Base-by-base conservation (phyloP, 2,329 filamentous ascomycete genomes). In the Alternaria viburni region DNA sequence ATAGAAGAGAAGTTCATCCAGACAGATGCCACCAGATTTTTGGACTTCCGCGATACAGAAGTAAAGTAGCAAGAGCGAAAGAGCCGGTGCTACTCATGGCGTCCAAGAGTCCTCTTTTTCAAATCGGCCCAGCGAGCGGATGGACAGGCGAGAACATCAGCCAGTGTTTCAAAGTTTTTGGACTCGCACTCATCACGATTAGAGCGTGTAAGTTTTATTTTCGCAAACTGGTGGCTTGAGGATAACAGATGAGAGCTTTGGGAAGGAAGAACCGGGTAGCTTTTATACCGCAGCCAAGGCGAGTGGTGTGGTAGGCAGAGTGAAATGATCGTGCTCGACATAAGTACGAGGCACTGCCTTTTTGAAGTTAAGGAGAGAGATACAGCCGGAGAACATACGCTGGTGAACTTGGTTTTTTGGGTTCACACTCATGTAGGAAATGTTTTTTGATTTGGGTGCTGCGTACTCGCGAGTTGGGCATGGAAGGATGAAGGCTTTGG, bases 401-500 rank as follows among this genome's bases (percentile, higher is more conserved):
- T 21, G 21, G 21, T 21, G 21, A 21, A 3, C 21, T 21, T 21
- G 21, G 21, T 21, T 21, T 21, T 36, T 36, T n/a, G 4, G 4
- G 13, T n/a, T 4, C 13, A 1, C 15, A n/a, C 32, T 36, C 12
- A 32, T 30, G 28, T 21, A 21, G 21, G 21, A 11, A 4, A 23
- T 5, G 23, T 5, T 11, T 11, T 28, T 12, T 12, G 26, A 11
- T 28, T 26, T 30, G 11, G 12, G 30, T 32, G 15, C 1, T 36
- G 32, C 32, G 32, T 36, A 9, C 0, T 1, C 4, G 32, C 15
- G 4, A 8, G 8, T 36, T n/a, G 15, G 1, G 10, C 8, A 36
- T n/a, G 0, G 4, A 10, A n/a, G 4, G 13, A n/a, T 1, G 32
- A 36, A 36, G 15, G n/a, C 4, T 10, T 6, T 5, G 0, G 4